Evolutionary conservation across 2,329 filamentous ascomycete genomes (phyloP).

Genomic region (Colletotrichum sp.): DNA sequence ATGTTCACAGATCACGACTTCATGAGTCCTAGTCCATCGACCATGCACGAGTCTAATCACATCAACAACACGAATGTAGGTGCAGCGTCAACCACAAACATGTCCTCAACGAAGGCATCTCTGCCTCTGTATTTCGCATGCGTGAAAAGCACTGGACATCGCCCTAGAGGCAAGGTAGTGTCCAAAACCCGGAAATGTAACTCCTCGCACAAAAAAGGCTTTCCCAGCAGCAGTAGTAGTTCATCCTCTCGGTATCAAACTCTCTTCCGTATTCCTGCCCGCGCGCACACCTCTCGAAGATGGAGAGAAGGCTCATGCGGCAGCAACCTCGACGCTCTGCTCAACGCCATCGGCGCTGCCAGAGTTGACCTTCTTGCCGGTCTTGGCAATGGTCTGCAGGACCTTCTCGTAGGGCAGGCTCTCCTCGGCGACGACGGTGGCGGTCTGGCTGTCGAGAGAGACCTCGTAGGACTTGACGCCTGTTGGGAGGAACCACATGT

Average conservation of each 20-base stretch:
- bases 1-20: not conserved
- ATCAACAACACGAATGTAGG: not conserved
- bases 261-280: not conserved
- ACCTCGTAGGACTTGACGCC: conserved; percentile 89
- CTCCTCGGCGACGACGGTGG: conserved; percentile 74
- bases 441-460: conserved; percentile 84
- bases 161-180: not conserved
- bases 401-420: conserved; percentile 80
- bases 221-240: conserved; percentile 14
- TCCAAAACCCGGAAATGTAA: not conserved
- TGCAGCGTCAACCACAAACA: not conserved
- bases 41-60: not conserved
- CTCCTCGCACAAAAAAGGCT: not conserved
- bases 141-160: not conserved
- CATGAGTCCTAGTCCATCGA: not conserved
- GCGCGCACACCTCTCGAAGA: not conserved
- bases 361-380: conserved; percentile 87
- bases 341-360: conserved; percentile 72
- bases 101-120: not conserved
- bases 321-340: conserved; percentile 49
- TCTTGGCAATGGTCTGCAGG: conserved; percentile 90
- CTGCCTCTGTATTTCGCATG: not conserved
- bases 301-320: not conserved
- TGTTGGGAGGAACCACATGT: conserved; percentile 39
- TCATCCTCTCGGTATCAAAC: not conserved